Percentiles rank a stretch among this genome's conserved stretches.
These are phyloP conservation scores for Rachicladosporium sp. DNA, from an alignment of 2,329 filamentous ascomycete species.

Conservation along the genomic window DNA sequence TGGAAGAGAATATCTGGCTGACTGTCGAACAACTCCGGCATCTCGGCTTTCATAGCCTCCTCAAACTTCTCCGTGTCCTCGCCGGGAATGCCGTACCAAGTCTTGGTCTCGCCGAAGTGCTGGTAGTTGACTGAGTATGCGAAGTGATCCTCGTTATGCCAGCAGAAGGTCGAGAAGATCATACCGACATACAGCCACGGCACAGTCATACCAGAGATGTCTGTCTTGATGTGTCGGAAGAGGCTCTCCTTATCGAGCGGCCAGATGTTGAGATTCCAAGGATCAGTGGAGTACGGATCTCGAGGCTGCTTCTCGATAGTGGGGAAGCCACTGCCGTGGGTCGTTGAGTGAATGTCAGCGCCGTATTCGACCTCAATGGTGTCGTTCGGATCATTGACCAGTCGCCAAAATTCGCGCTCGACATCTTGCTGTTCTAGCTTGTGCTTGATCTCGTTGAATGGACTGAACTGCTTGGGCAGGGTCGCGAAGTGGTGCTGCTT, in stretches of 20 bases:
- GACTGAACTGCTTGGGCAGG: slow-evolving; percentile 47
- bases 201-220: slow-evolving; percentile 98
- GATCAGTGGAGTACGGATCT: slow-evolving; percentile 75
- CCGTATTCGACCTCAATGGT: slow-evolving; percentile 97
- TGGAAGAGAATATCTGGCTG: slow-evolving; percentile 95
- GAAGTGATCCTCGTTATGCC: slow-evolving; percentile 98
- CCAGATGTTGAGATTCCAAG: slow-evolving; percentile 91
- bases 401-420: slow-evolving; percentile 89
- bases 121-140: slow-evolving; percentile 97
- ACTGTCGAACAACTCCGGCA: slow-evolving; percentile 91
- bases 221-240: slow-evolving; percentile 94
- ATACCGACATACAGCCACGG: slow-evolving; percentile 99
- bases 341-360: slow-evolving; percentile 95
- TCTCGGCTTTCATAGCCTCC: slow-evolving; percentile 83
- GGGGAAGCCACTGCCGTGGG: slow-evolving; percentile 92
- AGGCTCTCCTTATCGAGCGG: slow-evolving; percentile 83
- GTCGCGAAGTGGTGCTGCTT: slow-evolving; percentile 88
- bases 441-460: slow-evolving; percentile 65
- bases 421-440: slow-evolving; percentile 90
- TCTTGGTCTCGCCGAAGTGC: slow-evolving; percentile 95
- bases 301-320: slow-evolving; percentile 83
- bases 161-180: slow-evolving; percentile 99
- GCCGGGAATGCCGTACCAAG: slow-evolving; percentile 95
- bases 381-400: slow-evolving; percentile 87
- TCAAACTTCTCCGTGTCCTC: slow-evolving; percentile 93